phyloP scores from a whole-genome alignment of 2,329 filamentous ascomycete genomes.

The Monosporascus sp. region DNA sequence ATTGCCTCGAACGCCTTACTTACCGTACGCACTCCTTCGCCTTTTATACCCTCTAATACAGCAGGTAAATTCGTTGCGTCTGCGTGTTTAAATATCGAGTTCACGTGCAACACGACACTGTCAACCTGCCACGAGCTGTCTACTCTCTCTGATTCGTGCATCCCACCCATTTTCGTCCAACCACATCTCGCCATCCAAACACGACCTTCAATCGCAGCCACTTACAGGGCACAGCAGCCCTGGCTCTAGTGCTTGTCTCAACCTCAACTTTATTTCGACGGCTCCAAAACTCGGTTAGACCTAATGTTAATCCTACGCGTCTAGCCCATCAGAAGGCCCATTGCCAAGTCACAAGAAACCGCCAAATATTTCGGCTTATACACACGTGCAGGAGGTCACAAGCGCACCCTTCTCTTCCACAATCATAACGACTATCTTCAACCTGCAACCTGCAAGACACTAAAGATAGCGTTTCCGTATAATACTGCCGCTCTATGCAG shows the following conservation, averaged over 20 bases:
- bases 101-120: neutral
- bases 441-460: neutral
- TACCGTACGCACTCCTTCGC: neutral
- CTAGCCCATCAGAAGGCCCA: conserved; percentile 10
- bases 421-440: neutral
- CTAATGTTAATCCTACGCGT: conserved; percentile 6
- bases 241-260: neutral
- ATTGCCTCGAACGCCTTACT: neutral
- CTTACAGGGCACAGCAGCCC: conserved; percentile 19
- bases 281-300: too few relatives aligned
- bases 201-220: conserved; percentile 22
- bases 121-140: neutral
- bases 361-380: neutral
- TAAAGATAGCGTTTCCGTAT: neutral
- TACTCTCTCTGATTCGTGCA: too few relatives aligned
- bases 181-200: conserved; percentile 22
- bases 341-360: conserved; percentile 12
- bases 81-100: neutral
- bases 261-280: too few relatives aligned
- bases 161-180: conserved; percentile 21
- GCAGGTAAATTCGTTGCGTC: too few relatives aligned
- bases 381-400: neutral
- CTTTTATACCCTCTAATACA: neutral
- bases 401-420: neutral
- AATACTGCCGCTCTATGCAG: neutral